Evolutionary conservation across 805 yeast species (phyloP).

Genomic region (Candida patagonica): DNA sequence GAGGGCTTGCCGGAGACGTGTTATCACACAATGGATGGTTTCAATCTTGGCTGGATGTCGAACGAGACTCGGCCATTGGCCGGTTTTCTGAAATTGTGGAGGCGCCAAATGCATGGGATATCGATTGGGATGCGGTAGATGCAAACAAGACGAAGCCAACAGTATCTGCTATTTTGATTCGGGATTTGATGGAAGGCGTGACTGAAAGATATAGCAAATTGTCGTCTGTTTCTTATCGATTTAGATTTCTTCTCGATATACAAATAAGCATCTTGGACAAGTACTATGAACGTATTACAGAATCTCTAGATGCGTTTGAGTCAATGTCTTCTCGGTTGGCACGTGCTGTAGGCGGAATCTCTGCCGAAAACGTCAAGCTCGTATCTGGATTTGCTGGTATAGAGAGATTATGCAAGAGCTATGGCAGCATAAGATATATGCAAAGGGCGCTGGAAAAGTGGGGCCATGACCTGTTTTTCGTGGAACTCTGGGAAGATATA

Average conservation of each 20-base stretch:
- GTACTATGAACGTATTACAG: slow-evolving; percentile 37
- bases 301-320: slow-evolving; percentile 36
- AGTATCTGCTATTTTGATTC: slow-evolving; percentile 48
- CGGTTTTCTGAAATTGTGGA: slow-evolving; percentile 45
- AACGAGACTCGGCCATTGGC: slow-evolving; percentile 34
- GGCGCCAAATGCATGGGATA: slow-evolving; percentile 40
- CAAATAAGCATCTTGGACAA: slow-evolving; percentile 49
- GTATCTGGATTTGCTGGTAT: slow-evolving; percentile 29
- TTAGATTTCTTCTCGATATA: slow-evolving; percentile 46
- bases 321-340: slow-evolving; percentile 30
- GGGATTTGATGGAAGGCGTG: slow-evolving; percentile 47
- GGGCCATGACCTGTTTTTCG: slow-evolving; percentile 36
- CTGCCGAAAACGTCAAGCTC: slow-evolving; percentile 24
- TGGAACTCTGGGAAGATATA: slow-evolving; percentile 33
- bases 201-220: slow-evolving; percentile 39
- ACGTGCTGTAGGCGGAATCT: slow-evolving; percentile 28
- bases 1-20: slow-evolving; percentile 32
- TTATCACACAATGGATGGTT: slow-evolving; percentile 26
- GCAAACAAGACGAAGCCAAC: slow-evolving; percentile 47
- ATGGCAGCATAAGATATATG: slow-evolving; percentile 31
- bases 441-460: slow-evolving; percentile 33
- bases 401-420: slow-evolving; percentile 35
- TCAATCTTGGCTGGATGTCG: slow-evolving; percentile 45
- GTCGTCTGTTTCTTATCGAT: slow-evolving; percentile 42
- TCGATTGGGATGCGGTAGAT: slow-evolving; percentile 48